Percentiles rank a stretch among this genome's conserved stretches.
Conservation (phyloP, 345 rosid genomes). For the Excoecaria cochinchinensis region DNA sequence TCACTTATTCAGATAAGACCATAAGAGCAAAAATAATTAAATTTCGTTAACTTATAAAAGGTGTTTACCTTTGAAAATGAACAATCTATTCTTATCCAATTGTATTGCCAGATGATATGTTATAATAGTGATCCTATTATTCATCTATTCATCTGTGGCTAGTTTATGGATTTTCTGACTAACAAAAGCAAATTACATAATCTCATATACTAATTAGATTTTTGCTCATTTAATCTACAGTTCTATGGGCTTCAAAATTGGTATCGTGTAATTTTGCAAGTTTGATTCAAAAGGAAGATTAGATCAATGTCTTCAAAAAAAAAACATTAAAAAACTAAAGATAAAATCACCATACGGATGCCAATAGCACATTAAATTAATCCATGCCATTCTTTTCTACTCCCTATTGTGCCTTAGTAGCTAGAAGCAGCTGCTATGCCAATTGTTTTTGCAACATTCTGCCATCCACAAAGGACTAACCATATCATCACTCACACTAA, state of each 20-base stretch:
- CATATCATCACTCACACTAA: neutral
- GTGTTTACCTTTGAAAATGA: neutral
- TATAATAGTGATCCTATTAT: neutral
- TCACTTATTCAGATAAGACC: neutral
- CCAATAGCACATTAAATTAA: conserved; percentile 5
- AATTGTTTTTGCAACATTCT: conserved; percentile 1
- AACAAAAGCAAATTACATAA: neutral
- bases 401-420: neutral
- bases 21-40: neutral
- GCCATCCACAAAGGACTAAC: conserved; percentile 8
- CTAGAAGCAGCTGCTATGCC: conserved; percentile 2
- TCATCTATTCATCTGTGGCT: neutral
- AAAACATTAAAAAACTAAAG: neutral
- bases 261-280: conserved; percentile 1
- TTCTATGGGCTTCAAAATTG: neutral
- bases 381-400: neutral
- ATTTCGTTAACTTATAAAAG: neutral
- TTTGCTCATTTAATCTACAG: neutral
- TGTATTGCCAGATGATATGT: neutral
- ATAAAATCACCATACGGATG: neutral
- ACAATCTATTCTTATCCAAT: neutral
- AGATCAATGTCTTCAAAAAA: neutral
- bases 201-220: neutral
- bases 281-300: neutral
- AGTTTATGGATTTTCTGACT: neutral